A percentile compares a stretch with the other conserved stretches of the same genome.
Conservation (phyloP, 352 stramenopile species). For the Thraustochytrium striatum region DNA sequence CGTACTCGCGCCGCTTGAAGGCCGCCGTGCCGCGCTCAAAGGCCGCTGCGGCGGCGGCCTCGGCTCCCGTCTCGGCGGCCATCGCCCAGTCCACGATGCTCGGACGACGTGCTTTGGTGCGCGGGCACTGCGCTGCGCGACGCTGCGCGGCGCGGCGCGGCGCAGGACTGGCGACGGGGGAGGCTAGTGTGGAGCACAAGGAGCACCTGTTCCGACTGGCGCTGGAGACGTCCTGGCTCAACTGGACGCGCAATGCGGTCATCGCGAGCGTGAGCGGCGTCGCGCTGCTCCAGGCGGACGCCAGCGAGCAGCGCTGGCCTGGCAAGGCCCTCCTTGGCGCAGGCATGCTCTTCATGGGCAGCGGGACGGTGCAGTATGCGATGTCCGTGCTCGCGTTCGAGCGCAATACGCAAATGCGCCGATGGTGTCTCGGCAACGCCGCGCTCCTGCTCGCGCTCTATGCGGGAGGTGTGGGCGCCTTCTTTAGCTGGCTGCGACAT, state of each 20-base stretch:
- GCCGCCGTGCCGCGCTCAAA: not conserved
- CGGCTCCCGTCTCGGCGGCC: not conserved
- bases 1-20: not conserved
- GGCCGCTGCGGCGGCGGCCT: not conserved
- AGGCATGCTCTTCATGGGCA: constrained; percentile 13
- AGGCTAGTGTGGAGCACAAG: not conserved
- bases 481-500: not conserved
- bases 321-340: constrained; percentile 8
- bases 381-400: constrained; percentile 30
- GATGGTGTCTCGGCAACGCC: constrained; percentile 15
- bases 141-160: not conserved
- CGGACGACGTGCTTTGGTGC: not conserved
- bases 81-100: not conserved
- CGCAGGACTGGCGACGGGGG: not conserved
- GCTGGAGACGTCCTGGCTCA: constrained; percentile 41
- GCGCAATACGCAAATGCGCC: not conserved
- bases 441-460: not conserved
- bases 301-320: not conserved
- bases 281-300: not conserved
- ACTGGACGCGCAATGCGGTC: constrained; percentile 43
- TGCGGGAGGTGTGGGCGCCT: not conserved
- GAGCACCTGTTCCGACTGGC: constrained; percentile 2
- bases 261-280: constrained; percentile 44
- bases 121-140: not conserved
- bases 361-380: constrained; percentile 23